phyloP scores from a whole-genome alignment of 2,329 filamentous ascomycete genomes.

The Aotearoamyces nothofagi region DNA sequence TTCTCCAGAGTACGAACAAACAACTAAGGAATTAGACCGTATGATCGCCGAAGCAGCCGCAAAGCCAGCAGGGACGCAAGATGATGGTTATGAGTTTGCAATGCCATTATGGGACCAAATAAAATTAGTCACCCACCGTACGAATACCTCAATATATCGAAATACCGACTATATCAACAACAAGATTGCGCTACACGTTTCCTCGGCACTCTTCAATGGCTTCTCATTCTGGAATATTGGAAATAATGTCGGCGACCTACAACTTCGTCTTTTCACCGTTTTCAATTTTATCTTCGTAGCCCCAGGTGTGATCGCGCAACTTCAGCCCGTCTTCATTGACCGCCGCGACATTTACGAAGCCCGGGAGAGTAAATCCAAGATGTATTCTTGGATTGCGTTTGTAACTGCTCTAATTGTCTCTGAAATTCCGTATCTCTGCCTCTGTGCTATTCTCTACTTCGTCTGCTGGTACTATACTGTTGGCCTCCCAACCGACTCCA shows the following conservation, averaged over 20 bases:
- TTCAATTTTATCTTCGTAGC: conserved; percentile 51
- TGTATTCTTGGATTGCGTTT: conserved; percentile 44
- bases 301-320: conserved; percentile 39
- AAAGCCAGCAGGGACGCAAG: conserved; percentile 24
- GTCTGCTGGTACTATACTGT: conserved; percentile 43
- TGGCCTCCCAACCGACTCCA: conserved; percentile 28
- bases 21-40: conserved; percentile 45
- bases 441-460: conserved; percentile 29
- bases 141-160: conserved; percentile 44
- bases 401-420: conserved; percentile 34
- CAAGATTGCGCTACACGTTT: conserved; percentile 34
- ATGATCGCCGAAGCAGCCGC: conserved; percentile 40
- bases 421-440: conserved; percentile 28
- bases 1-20: conserved; percentile 40
- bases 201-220: conserved; percentile 40
- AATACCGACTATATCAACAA: conserved; percentile 38
- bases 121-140: conserved; percentile 46
- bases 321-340: conserved; percentile 42
- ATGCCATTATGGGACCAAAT: conserved; percentile 49
- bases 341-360: conserved; percentile 41
- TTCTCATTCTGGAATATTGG: conserved; percentile 48
- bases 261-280: conserved; percentile 40
- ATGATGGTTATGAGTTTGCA: conserved; percentile 55
- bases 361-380: conserved; percentile 44
- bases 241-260: conserved; percentile 31